These are phyloP conservation scores for Clarireedia homoeocarpa DNA, from an alignment of 2,329 filamentous ascomycete genomes.

Conservation along the genomic window DNA sequence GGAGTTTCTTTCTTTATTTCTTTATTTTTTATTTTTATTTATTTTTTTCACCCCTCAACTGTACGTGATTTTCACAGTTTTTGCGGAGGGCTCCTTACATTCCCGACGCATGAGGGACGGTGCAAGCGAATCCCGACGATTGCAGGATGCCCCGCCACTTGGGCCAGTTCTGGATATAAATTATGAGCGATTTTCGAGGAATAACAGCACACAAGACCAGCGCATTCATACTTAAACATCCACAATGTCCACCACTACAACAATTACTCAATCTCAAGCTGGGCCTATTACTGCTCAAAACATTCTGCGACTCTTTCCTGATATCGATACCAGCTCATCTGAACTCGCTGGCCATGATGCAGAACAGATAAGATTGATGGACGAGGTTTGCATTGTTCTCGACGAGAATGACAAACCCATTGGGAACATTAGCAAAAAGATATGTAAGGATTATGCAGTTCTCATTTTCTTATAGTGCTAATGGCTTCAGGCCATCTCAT, in stretches of 20 bases:
- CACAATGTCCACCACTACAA: constrained; percentile 33
- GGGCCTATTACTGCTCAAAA: constrained; percentile 75
- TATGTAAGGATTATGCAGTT: constrained; percentile 54
- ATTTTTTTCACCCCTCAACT: no score
- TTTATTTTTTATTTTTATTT: no score
- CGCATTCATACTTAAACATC: background rate
- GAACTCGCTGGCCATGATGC: constrained; percentile 89
- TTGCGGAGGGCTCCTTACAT: no score
- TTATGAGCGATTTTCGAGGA: no score
- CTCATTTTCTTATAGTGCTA: constrained; percentile 13
- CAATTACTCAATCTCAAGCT: constrained; percentile 37
- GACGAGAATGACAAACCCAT: constrained; percentile 90
- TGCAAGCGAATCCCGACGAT: no score
- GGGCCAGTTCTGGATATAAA: no score
- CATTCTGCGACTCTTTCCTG: constrained; percentile 81
- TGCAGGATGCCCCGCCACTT: no score
- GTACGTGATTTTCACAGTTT: no score
- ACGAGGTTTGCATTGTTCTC: constrained; percentile 95
- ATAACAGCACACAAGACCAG: no score
- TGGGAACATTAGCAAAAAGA: constrained; percentile 95
- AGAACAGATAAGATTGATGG: constrained; percentile 97
- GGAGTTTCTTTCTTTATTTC: no score
- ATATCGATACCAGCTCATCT: constrained; percentile 61
- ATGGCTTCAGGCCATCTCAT: constrained; percentile 74
- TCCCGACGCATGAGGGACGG: no score